Base-by-base conservation (phyloP, 1,284 basidiomycete genomes). In the Testicularia cyperi region DNA sequence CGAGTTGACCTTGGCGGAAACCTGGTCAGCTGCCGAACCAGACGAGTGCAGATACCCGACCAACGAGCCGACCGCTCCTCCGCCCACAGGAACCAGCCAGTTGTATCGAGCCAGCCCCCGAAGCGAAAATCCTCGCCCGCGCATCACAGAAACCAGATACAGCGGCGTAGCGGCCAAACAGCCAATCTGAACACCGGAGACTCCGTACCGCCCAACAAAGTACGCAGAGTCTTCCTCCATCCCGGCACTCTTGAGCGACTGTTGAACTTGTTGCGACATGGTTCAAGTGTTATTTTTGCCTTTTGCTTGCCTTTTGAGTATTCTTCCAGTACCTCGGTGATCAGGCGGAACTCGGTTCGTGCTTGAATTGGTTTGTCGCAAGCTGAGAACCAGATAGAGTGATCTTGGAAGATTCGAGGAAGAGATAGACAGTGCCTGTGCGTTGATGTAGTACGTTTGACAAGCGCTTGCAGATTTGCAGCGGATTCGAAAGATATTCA, bases 131-230 rank as follows among this genome's bases (percentile, higher is more conserved):
- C 58, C 52, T 1, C 67, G 46, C 2, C 58, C 56, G 8, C 72
- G 58, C 0, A 66, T 12, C 1, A 56, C 27, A 16, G 61, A 46
- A 4, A 74, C 9, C 0, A 66, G 28, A 44, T 70, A 74, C 10
- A 72, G 18, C 2, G 72, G 72, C 3, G 69, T 73, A 1, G 68
- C 72, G 2, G 60, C 58, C 10, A 74, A 43, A 41, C 68, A 60
- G 1, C 64, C 70, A 23, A 55, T 44, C 35, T 74, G 70, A 2
- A 55, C 32, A 12, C 70, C 70, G 32, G 35, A 37, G 1, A 68
- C 26, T 4, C 44, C 51, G 16, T 54, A 65, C 3, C 65, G 48
- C 5, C 53, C 51, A 7, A 65, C 41, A 31, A 56, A 60, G 53
- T 68, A 68, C 7, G 65, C 52, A 2, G 57, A 55, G 15, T 68